These are phyloP conservation scores for Talaromyces adpressus DNA, from an alignment of 495 filamentous ascomycete genomes.

Conservation along the genomic window DNA sequence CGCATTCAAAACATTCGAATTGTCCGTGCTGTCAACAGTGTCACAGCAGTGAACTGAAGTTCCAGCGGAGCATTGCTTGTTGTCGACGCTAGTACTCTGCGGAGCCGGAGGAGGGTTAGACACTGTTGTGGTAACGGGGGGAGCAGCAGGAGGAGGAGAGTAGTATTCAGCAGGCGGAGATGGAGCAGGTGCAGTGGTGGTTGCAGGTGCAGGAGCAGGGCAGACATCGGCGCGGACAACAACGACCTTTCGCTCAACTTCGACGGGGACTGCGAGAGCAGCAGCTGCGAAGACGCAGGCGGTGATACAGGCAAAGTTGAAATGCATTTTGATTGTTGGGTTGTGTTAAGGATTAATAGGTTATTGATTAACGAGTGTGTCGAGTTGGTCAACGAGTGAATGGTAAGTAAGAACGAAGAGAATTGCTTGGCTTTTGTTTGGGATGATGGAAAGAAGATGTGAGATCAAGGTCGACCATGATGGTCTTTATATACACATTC, in stretches of 20 bases:
- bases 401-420: neutral
- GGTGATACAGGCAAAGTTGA: conserved; percentile 10
- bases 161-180: neutral
- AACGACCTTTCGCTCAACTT: conserved; percentile 9
- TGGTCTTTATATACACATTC: neutral
- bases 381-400: conserved; percentile 11
- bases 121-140: neutral
- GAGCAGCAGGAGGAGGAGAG: neutral
- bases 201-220: conserved; percentile 7
- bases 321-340: conserved; percentile 9
- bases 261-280: conserved; percentile 10
- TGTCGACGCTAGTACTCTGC: conserved; percentile 2
- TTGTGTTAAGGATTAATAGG: neutral
- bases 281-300: conserved; percentile 6
- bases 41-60: conserved; percentile 9
- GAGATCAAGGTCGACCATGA: neutral
- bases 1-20: conserved; percentile 9
- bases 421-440: neutral
- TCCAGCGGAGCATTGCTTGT: conserved; percentile 6
- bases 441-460: too few species aligned
- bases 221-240: conserved; percentile 9
- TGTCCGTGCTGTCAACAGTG: conserved; percentile 10
- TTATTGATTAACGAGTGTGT: neutral
- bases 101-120: conserved; percentile 8
- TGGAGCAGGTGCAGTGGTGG: neutral